Conservation (phyloP, 1,284 basidiomycete genomes). For the Heterobasidion annosum region DNA sequence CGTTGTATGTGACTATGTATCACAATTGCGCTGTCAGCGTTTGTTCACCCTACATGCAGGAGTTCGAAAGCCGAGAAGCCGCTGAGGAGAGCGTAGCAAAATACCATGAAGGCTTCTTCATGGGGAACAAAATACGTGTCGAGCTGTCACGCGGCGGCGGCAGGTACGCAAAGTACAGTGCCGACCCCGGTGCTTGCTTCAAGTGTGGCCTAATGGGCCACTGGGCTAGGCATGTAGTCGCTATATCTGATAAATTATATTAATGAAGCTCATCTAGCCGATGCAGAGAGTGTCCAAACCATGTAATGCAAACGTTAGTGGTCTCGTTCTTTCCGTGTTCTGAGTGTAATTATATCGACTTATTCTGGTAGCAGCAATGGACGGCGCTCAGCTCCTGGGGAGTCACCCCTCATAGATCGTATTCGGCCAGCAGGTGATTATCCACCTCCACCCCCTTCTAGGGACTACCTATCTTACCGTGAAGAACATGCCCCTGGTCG, state of each 20-base stretch:
- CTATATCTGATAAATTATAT: constrained; percentile 1
- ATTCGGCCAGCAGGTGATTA: constrained; percentile 41
- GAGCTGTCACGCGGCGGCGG: constrained; percentile 77
- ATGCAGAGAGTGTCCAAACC: constrained; percentile 65
- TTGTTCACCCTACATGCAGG: constrained; percentile 31
- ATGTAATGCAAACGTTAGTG: constrained; percentile 29
- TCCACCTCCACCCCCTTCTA: constrained; percentile 27
- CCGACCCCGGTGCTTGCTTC: constrained; percentile 79
- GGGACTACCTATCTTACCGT: constrained; percentile 37
- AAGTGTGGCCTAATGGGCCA: constrained; percentile 76
- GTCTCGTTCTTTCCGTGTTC: neutral
- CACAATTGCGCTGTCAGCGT: constrained; percentile 1
- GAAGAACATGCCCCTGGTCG: constrained; percentile 43
- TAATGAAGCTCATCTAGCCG: constrained; percentile 2
- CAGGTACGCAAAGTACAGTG: constrained; percentile 64
- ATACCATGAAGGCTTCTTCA: constrained; percentile 79
- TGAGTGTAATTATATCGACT: constrained; percentile 4
- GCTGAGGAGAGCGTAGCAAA: constrained; percentile 79
- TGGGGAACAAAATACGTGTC: constrained; percentile 83
- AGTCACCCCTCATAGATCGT: constrained; percentile 45
- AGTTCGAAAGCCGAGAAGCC: constrained; percentile 72
- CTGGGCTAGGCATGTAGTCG: constrained; percentile 64
- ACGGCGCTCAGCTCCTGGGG: constrained; percentile 23
- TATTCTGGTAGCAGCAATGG: constrained; percentile 7
- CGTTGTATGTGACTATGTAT: constrained; percentile 45